Evolutionary conservation across 805 yeast species (phyloP).

Genomic region (Kuraishia capsulata): DNA sequence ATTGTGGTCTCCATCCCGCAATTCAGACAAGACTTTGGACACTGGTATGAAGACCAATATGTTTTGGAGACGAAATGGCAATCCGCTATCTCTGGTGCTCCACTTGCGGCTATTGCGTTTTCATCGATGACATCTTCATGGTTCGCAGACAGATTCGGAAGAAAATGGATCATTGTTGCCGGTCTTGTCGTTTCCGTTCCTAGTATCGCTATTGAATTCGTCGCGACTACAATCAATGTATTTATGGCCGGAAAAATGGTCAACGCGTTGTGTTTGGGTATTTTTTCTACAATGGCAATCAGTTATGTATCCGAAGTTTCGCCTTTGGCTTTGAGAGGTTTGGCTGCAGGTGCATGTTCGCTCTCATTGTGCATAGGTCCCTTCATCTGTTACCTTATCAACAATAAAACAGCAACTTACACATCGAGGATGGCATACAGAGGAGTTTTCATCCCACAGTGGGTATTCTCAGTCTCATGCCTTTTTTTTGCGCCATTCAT

Average conservation of each 20-base stretch:
- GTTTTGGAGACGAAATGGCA: slow-evolving; percentile 34
- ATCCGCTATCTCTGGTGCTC: slow-evolving; percentile 22
- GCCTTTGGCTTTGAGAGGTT: slow-evolving; percentile 30
- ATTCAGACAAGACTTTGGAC: slow-evolving; percentile 24
- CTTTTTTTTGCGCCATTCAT: slow-evolving; percentile 2
- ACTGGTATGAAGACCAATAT: slow-evolving; percentile 13
- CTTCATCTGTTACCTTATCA: slow-evolving; percentile 23
- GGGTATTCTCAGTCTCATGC: slow-evolving; percentile 8
- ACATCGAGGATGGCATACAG: slow-evolving; percentile 11
- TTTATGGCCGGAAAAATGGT: slow-evolving; percentile 32
- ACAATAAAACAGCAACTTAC: slow-evolving; percentile 19
- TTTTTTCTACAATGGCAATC: slow-evolving; percentile 27
- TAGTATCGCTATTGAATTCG: slow-evolving; percentile 24
- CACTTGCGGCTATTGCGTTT: slow-evolving; percentile 19
- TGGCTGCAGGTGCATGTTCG: slow-evolving; percentile 29
- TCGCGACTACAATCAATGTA: slow-evolving; percentile 24
- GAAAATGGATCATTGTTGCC: slow-evolving; percentile 16
- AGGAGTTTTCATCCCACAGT: slow-evolving; percentile 11
- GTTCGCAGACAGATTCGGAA: slow-evolving; percentile 26
- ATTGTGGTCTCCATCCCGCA: slow-evolving; percentile 25
- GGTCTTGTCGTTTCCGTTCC: background rate
- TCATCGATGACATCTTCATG: slow-evolving; percentile 27
- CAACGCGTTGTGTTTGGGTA: slow-evolving; percentile 34
- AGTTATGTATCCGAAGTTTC: slow-evolving; percentile 34
- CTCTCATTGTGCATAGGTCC: slow-evolving; percentile 33